phyloP scores from a whole-genome alignment of 2,329 filamentous ascomycete species.

The Fusarium marasasianum region DNA sequence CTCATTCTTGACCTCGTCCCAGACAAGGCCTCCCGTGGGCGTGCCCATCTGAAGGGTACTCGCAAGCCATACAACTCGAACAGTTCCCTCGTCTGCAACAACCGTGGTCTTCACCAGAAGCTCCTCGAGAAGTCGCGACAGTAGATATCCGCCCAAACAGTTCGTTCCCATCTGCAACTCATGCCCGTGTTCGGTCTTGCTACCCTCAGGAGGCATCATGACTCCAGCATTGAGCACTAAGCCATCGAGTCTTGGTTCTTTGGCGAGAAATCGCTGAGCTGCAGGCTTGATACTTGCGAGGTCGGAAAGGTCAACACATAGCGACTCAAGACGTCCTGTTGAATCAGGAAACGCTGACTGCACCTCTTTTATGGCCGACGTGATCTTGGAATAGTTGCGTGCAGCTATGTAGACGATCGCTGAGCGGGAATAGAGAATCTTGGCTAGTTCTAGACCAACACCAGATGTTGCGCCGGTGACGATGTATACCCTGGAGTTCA shows the following conservation, averaged over 20 bases:
- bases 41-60: constrained; percentile 32
- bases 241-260: constrained; percentile 25
- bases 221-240: constrained; percentile 33
- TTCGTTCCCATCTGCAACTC: constrained; percentile 37
- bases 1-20: constrained; percentile 18
- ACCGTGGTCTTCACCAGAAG: constrained; percentile 3
- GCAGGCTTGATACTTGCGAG: constrained; percentile 13
- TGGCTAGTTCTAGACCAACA: constrained; percentile 29
- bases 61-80: constrained; percentile 29
- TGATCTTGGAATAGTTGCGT: constrained; percentile 14
- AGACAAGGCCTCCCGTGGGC: constrained; percentile 24
- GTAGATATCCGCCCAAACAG: constrained; percentile 29
- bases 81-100: constrained; percentile 3
- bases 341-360: constrained; percentile 13
- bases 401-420: constrained; percentile 27
- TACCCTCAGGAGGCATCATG: constrained; percentile 30
- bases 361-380: constrained; percentile 12
- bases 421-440: constrained; percentile 30
- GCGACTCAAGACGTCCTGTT: constrained; percentile 15
- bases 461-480: constrained; percentile 33
- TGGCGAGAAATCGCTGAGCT: not conserved
- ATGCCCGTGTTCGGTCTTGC: constrained; percentile 24
- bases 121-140: constrained; percentile 14
- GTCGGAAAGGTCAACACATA: constrained; percentile 29
- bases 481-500: constrained; percentile 27